Evolutionary conservation across 352 stramenopile genomes (phyloP).

Genomic region (Pythium sp.): DNA sequence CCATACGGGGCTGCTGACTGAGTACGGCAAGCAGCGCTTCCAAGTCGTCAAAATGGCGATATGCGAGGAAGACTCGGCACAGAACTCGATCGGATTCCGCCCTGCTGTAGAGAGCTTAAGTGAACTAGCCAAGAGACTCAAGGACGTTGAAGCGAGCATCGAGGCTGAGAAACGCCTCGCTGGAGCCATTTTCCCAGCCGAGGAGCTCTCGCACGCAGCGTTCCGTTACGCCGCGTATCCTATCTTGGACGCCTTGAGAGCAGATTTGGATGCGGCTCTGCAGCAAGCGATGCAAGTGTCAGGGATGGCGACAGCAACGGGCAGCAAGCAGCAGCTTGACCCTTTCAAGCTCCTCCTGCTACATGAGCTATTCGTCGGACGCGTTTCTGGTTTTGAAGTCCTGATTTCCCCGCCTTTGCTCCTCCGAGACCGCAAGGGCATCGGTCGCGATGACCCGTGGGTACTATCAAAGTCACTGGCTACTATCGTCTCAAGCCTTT

Average conservation of each 20-base stretch:
- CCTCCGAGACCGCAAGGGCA: constrained; percentile 63
- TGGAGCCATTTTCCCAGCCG: constrained; percentile 46
- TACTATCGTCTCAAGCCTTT: constrained; percentile 37
- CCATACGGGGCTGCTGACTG: constrained; percentile 43
- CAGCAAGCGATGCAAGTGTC: constrained; percentile 7
- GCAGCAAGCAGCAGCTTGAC: constrained; percentile 23
- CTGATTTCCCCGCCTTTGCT: constrained; percentile 52
- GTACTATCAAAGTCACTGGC: constrained; percentile 45
- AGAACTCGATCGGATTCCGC: constrained; percentile 38
- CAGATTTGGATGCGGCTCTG: constrained; percentile 33
- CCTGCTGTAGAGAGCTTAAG: constrained; percentile 23
- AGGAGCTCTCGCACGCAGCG: constrained; percentile 60
- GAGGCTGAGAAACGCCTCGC: constrained; percentile 54
- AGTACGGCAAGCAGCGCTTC: constrained; percentile 74
- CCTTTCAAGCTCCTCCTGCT: constrained; percentile 56
- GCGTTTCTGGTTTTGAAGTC: constrained; percentile 33
- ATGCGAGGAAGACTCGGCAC: constrained; percentile 23
- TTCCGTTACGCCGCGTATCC: constrained; percentile 53
- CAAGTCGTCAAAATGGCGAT: constrained; percentile 58
- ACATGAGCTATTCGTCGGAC: constrained; percentile 53
- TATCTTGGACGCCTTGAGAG: constrained; percentile 57
- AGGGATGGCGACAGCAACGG: constrained; percentile 1
- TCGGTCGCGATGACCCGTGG: constrained; percentile 64
- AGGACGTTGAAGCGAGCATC: constrained; percentile 55
- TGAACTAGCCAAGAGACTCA: constrained; percentile 33